A percentile compares a stretch with the other conserved stretches of the same genome.
Conservation (phyloP, 2,329 filamentous ascomycete genomes). For the Coleophoma cylindrospora region DNA sequence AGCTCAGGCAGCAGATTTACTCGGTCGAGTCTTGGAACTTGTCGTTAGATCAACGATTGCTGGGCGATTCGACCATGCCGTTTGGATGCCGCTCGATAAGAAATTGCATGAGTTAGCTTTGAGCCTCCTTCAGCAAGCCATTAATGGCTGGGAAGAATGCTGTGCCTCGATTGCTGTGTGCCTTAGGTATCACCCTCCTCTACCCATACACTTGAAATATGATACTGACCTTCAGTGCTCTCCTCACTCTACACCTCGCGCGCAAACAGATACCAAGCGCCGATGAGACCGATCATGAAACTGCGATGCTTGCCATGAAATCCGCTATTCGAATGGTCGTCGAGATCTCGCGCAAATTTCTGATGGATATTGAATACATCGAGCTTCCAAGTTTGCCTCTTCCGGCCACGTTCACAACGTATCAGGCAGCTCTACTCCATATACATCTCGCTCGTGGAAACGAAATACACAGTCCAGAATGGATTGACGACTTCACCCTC, state of each 20-base stretch:
- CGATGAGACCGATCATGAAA: slow-evolving; percentile 4
- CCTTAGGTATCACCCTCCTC: slow-evolving; percentile 7
- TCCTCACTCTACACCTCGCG: slow-evolving; percentile 12
- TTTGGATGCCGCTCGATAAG: slow-evolving; percentile 6
- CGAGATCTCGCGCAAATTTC: slow-evolving; percentile 13
- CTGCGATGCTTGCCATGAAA: slow-evolving; percentile 11
- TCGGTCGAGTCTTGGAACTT: slow-evolving; percentile 12
- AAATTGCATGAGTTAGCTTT: slow-evolving; percentile 8
- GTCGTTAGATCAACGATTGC: slow-evolving; percentile 7
- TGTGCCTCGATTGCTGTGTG: slow-evolving; percentile 15
- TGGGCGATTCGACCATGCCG: slow-evolving; percentile 7
- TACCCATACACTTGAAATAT: no score
- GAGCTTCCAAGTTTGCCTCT: slow-evolving; percentile 14
- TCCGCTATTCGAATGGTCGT: slow-evolving; percentile 16
- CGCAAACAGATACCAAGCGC: not conserved
- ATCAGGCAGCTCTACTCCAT: slow-evolving; percentile 13
- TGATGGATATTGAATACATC: slow-evolving; percentile 14
- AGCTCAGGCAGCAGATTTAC: slow-evolving; percentile 11
- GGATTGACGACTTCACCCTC: slow-evolving; percentile 11
- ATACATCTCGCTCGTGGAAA: slow-evolving; percentile 13
- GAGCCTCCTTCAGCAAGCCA: slow-evolving; percentile 10
- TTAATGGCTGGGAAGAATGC: slow-evolving; percentile 18
- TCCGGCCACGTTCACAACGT: slow-evolving; percentile 13
- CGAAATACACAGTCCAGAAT: slow-evolving; percentile 10
- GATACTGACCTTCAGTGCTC: slow-evolving; percentile 10